phyloP scores from a whole-genome alignment of 2,329 filamentous ascomycete genomes.

The Venturia oleaginea region DNA sequence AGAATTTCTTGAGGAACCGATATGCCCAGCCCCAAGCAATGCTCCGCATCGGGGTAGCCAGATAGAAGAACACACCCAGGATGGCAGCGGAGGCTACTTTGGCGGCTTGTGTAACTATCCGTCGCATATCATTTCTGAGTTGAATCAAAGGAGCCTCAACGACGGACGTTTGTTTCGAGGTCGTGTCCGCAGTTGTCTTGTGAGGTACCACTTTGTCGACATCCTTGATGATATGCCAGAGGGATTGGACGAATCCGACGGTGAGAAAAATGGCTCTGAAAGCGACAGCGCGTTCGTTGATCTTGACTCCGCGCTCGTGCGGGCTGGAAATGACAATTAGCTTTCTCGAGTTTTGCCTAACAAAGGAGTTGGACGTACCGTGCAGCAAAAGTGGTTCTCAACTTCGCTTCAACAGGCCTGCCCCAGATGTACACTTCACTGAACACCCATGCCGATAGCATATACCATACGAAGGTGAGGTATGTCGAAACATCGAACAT shows the following conservation, averaged over 20 bases:
- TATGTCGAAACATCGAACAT: slow-evolving; percentile 51
- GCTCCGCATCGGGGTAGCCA: slow-evolving; percentile 3
- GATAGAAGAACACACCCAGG: not conserved
- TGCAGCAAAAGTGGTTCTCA: slow-evolving; percentile 64
- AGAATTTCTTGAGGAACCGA: slow-evolving; percentile 40
- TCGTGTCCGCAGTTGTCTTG: slow-evolving; percentile 8
- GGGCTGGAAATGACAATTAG: slow-evolving; percentile 25
- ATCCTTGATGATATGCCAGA: slow-evolving; percentile 62
- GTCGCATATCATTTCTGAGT: slow-evolving; percentile 15
- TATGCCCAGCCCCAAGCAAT: slow-evolving; percentile 4
- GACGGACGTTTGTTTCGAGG: slow-evolving; percentile 19
- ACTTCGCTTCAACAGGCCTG: slow-evolving; percentile 47
- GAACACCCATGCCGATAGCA: slow-evolving; percentile 69
- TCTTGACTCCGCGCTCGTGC: slow-evolving; percentile 54
- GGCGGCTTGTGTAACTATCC: slow-evolving; percentile 26
- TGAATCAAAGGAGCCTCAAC: slow-evolving; percentile 17
- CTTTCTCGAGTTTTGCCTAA: not conserved
- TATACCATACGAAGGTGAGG: slow-evolving; percentile 67
- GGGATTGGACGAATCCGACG: slow-evolving; percentile 61
- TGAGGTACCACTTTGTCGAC: slow-evolving; percentile 52
- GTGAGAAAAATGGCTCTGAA: slow-evolving; percentile 60
- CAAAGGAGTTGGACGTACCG: no score
- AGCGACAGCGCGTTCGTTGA: slow-evolving; percentile 79
- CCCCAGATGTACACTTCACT: slow-evolving; percentile 74
- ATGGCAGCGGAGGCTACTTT: not conserved